Evolutionary conservation across 2,329 filamentous ascomycete species (phyloP).

Genomic region (Plenodomus tracheiphilus): DNA sequence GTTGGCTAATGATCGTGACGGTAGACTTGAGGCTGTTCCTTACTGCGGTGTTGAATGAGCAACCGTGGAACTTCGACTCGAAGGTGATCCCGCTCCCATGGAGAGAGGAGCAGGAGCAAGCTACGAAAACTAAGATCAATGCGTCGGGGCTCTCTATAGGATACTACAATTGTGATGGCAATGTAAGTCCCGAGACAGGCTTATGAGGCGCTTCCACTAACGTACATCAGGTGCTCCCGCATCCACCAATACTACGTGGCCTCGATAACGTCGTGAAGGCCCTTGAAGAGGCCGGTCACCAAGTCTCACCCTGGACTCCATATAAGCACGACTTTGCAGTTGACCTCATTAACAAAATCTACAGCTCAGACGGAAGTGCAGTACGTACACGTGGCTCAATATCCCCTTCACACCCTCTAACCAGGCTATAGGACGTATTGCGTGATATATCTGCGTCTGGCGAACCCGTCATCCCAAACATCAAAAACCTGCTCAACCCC

Average conservation of each 20-base stretch:
- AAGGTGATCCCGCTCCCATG: conserved; percentile 66
- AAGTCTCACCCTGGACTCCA: conserved; percentile 5
- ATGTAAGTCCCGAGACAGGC: not conserved
- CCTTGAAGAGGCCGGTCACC: conserved; percentile 2
- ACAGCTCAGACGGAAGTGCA: not conserved
- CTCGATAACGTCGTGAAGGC: conserved; percentile 1
- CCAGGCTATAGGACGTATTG: conserved; percentile 36
- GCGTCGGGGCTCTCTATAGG: conserved; percentile 56
- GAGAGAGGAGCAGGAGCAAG: conserved; percentile 20
- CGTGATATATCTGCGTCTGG: conserved; percentile 49
- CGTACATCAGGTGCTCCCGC: conserved; percentile 3
- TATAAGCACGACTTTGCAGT: conserved; percentile 5
- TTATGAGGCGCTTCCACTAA: conserved; percentile 24
- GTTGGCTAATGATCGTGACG: not conserved
- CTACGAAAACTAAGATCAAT: conserved; percentile 7
- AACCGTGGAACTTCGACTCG: conserved; percentile 68
- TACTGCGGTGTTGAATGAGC: conserved; percentile 55
- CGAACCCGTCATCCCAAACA: conserved; percentile 10
- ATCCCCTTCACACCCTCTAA: not conserved
- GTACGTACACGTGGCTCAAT: not conserved
- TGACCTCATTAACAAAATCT: conserved; percentile 6
- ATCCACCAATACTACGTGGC: conserved; percentile 5
- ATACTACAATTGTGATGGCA: conserved; percentile 47
- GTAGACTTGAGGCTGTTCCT: conserved; percentile 54
- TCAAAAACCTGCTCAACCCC: conserved; percentile 12